phyloP scores from a whole-genome alignment of 192 early-diverging fungal species.

The Coemansia sp. region DNA sequence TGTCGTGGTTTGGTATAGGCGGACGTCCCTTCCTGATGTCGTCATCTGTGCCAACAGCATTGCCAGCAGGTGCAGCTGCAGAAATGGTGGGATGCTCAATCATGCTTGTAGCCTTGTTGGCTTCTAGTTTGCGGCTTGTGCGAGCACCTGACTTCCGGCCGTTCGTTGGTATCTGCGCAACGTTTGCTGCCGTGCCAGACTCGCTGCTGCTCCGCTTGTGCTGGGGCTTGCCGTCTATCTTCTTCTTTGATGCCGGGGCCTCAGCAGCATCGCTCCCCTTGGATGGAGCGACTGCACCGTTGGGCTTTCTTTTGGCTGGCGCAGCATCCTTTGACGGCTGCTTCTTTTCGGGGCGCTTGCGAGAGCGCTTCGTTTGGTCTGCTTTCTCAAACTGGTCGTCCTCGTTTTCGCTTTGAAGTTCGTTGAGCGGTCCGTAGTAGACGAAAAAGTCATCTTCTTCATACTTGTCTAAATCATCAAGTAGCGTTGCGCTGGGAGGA shows the following conservation, averaged over 20 bases:
- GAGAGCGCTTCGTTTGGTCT: slow-evolving; percentile 26
- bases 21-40: slow-evolving; percentile 18
- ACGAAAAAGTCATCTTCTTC: slow-evolving; percentile 56
- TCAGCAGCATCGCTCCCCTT: slow-evolving; percentile 19
- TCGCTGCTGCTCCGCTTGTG: slow-evolving; percentile 31
- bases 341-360: slow-evolving; percentile 43
- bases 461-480: slow-evolving; percentile 46
- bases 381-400: slow-evolving; percentile 29
- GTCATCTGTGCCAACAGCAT: slow-evolving; percentile 10
- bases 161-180: slow-evolving; percentile 42
- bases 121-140: slow-evolving; percentile 52
- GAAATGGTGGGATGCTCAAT: not conserved
- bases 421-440: slow-evolving; percentile 55
- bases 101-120: slow-evolving; percentile 12
- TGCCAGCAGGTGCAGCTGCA: not conserved
- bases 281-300: slow-evolving; percentile 14
- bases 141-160: slow-evolving; percentile 51
- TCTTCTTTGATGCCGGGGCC: slow-evolving; percentile 17
- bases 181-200: slow-evolving; percentile 6
- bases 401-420: slow-evolving; percentile 20
- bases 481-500: not conserved
- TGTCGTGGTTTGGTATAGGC: slow-evolving; percentile 48
- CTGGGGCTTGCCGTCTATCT: slow-evolving; percentile 22
- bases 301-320: slow-evolving; percentile 23
- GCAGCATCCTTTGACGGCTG: slow-evolving; percentile 25